These are phyloP conservation scores for Lactifluus rugatus DNA, from an alignment of 768 basidiomycete genomes.

Conservation along the genomic window DNA sequence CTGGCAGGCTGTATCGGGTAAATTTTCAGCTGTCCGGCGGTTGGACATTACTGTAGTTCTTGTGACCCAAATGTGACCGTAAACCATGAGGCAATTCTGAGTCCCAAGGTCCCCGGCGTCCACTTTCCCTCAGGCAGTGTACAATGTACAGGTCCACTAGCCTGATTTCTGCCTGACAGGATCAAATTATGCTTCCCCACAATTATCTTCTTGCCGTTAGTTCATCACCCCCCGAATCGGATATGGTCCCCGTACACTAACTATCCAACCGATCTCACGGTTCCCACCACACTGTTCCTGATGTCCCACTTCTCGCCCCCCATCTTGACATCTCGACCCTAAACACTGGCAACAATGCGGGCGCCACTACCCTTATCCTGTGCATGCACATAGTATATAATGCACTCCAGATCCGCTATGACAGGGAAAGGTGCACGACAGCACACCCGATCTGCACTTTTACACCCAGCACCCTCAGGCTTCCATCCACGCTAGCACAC, in stretches of 20 bases:
- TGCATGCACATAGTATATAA: neutral
- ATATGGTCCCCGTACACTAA: neutral
- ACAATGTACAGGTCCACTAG: too few relatives aligned
- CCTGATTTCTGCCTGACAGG: too few relatives aligned
- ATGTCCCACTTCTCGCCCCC: neutral
- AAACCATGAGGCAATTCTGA: neutral
- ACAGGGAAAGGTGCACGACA: neutral
- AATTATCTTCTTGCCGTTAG: too few relatives aligned
- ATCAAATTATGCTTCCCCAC: too few relatives aligned
- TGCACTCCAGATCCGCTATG: neutral
- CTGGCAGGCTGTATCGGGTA: neutral
- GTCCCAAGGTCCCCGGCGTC: neutral
- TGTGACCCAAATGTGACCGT: neutral
- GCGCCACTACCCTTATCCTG: neutral
- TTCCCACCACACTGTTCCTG: neutral
- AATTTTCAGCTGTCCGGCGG: neutral
- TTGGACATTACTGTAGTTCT: neutral
- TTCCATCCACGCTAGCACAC: slow-evolving; percentile 11
- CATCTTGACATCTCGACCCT: neutral
- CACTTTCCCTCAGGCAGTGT: too few relatives aligned
- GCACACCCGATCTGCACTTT: neutral
- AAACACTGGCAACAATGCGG: neutral
- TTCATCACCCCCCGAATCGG: neutral
- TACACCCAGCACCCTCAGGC: neutral
- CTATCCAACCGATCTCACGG: neutral